A percentile compares a stretch with the other conserved stretches of the same genome.
Conservation (phyloP, 139 green algal genomes). For the Tetradesmus lagerheimii region DNA sequence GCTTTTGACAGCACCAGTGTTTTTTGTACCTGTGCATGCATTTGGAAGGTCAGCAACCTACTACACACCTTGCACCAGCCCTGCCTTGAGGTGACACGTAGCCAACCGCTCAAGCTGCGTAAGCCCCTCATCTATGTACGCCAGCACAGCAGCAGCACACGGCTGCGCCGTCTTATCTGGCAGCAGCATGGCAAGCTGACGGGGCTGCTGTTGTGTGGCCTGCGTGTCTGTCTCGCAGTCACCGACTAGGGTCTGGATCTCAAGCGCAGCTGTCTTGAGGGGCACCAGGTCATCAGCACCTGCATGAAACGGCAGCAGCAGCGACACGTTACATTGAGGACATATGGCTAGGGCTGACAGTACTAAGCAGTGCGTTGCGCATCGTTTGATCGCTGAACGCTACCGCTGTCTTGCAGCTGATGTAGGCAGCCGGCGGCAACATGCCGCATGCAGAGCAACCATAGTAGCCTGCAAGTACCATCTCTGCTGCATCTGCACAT, state of each 20-base stretch:
- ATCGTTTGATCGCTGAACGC: too few species aligned
- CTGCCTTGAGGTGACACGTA: constrained; percentile 1
- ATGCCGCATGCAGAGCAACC: neutral
- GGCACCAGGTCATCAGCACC: constrained; percentile 42
- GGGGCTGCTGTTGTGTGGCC: constrained; percentile 20
- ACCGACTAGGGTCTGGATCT: constrained; percentile 41
- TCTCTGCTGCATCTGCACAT: neutral
- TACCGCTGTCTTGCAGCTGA: too few species aligned
- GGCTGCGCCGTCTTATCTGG: constrained; percentile 40
- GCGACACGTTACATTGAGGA: too few species aligned
- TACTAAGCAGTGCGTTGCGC: too few species aligned
- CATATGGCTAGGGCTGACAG: too few species aligned
- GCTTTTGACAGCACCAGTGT: too few species aligned
- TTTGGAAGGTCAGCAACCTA: too few species aligned
- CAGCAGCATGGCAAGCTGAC: neutral
- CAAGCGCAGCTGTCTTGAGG: neutral
- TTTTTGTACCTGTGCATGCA: too few species aligned
- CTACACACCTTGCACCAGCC: constrained; percentile 16
- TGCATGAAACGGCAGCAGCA: neutral
- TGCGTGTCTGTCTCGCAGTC: constrained; percentile 37
- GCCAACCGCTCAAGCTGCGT: constrained; percentile 24
- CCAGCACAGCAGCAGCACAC: neutral
- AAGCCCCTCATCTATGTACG: constrained; percentile 8
- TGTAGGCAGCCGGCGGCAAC: too few species aligned
- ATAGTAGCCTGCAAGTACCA: neutral